These are phyloP conservation scores for Metschnikowia proteae DNA, from an alignment of 805 yeast species.

Conservation along the genomic window DNA sequence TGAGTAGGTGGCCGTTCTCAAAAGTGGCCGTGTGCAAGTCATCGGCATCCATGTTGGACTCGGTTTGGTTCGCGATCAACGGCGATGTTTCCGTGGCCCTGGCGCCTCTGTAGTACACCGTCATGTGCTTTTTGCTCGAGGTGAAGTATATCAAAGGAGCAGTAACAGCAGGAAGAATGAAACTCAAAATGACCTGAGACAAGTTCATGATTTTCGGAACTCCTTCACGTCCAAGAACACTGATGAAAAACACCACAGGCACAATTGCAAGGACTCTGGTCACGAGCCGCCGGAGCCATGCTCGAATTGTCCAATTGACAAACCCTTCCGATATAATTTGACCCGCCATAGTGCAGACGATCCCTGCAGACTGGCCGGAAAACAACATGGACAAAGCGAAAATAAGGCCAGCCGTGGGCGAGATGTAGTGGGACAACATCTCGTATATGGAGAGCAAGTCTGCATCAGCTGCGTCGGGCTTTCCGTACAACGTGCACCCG, in stretches of 20 bases:
- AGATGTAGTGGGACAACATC: conserved; percentile 41
- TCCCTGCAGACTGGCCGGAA: conserved; percentile 47
- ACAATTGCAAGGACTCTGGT: conserved; percentile 41
- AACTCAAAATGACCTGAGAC: conserved; percentile 43
- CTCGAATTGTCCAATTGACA: conserved; percentile 41
- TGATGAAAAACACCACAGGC: conserved; percentile 39
- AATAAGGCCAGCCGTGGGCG: conserved; percentile 43
- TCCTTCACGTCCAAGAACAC: conserved; percentile 40
- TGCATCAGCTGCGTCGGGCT: conserved; percentile 45
- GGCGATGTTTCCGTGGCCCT: conserved; percentile 9
- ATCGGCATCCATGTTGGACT: conserved; percentile 5
- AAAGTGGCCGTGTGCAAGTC: conserved; percentile 26
- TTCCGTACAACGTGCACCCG: conserved; percentile 38
- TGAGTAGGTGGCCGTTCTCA: conserved; percentile 37
- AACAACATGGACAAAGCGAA: conserved; percentile 46
- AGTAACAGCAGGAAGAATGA: conserved; percentile 41
- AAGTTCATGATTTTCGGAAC: conserved; percentile 44
- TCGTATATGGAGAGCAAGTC: conserved; percentile 43
- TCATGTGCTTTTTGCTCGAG: conserved; percentile 36
- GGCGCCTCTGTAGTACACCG: conserved; percentile 22
- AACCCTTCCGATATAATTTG: conserved; percentile 46
- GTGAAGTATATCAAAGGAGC: conserved; percentile 47
- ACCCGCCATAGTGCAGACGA: conserved; percentile 48
- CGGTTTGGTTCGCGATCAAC: conserved; percentile 5
- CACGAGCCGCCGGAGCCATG: conserved; percentile 42